Conservation (phyloP, 2,329 filamentous ascomycete species). For the Cercospora sp. region DNA sequence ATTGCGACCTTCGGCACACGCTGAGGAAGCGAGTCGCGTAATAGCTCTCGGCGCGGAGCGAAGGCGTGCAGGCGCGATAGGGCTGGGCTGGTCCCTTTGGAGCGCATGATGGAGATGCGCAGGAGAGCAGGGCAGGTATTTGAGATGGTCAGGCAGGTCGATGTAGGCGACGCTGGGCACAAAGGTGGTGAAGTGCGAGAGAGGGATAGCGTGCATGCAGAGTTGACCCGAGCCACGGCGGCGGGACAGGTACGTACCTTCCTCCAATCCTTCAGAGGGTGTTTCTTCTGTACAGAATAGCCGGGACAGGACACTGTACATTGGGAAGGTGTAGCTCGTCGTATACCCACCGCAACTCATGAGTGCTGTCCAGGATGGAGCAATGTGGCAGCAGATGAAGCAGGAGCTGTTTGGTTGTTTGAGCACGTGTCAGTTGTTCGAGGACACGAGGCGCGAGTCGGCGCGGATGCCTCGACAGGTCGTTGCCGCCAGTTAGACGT, state of each 20-base stretch:
- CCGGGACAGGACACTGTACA: background rate
- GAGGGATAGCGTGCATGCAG: background rate
- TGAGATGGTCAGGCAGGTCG: background rate
- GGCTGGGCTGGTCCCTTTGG: background rate
- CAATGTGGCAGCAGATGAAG: too few relatives aligned
- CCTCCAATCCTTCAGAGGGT: background rate
- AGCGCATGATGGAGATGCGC: background rate
- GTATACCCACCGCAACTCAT: too few relatives aligned
- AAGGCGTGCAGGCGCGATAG: too few relatives aligned
- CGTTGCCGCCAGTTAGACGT: too few relatives aligned
- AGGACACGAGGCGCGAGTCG: too few relatives aligned
- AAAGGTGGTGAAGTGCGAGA: background rate
- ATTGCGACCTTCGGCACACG: too few relatives aligned
- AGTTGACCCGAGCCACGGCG: background rate
- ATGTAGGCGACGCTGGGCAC: background rate
- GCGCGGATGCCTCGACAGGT: too few relatives aligned
- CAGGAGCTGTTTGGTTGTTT: too few relatives aligned
- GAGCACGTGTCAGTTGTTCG: too few relatives aligned
- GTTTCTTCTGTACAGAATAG: background rate
- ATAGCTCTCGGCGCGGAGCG: too few relatives aligned
- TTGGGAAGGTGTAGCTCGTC: background rate
- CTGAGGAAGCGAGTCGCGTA: too few relatives aligned
- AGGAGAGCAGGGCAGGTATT: background rate
- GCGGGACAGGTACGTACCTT: slow-evolving; percentile 3
- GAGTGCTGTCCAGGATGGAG: too few relatives aligned